Evolutionary conservation across 352 stramenopile genomes (phyloP).

Genomic region (Saprolegnia parasitica): DNA sequence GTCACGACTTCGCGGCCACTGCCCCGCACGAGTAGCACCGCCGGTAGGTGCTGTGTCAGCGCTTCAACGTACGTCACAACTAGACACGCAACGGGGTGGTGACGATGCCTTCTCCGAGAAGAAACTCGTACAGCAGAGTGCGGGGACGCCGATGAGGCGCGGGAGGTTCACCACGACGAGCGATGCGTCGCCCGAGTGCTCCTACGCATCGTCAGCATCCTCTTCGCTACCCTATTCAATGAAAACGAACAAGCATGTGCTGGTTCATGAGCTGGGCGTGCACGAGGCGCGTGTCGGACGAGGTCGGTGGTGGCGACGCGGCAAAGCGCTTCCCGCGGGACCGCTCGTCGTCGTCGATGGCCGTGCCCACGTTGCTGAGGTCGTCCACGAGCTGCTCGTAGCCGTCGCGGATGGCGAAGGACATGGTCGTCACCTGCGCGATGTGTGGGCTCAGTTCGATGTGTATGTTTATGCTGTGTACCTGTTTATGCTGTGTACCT

Average conservation of each 20-base stretch:
- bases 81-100: neutral
- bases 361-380: slow-evolving; percentile 20
- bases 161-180: slow-evolving; percentile 25
- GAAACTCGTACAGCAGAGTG: slow-evolving; percentile 7
- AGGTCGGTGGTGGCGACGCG: neutral
- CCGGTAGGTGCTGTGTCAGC: slow-evolving; percentile 13
- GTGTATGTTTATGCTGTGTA: too few species aligned
- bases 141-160: slow-evolving; percentile 21
- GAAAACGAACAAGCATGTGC: neutral
- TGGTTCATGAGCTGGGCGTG: slow-evolving; percentile 16
- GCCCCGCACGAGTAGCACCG: slow-evolving; percentile 21
- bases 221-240: neutral
- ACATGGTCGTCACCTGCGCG: slow-evolving; percentile 24
- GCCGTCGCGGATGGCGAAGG: slow-evolving; percentile 14
- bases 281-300: slow-evolving; percentile 10
- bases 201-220: neutral
- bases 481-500: too few species aligned
- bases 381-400: slow-evolving; percentile 22
- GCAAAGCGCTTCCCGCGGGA: slow-evolving; percentile 2
- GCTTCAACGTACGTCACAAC: slow-evolving; percentile 26
- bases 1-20: slow-evolving; percentile 29
- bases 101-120: neutral
- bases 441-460: neutral
- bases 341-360: slow-evolving; percentile 10
- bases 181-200: slow-evolving; percentile 14